Evolutionary conservation across 306 rosid species (phyloP), one percentile per base, ranked within the genome.

Genomic region (Castanopsis chinensis): DNA sequence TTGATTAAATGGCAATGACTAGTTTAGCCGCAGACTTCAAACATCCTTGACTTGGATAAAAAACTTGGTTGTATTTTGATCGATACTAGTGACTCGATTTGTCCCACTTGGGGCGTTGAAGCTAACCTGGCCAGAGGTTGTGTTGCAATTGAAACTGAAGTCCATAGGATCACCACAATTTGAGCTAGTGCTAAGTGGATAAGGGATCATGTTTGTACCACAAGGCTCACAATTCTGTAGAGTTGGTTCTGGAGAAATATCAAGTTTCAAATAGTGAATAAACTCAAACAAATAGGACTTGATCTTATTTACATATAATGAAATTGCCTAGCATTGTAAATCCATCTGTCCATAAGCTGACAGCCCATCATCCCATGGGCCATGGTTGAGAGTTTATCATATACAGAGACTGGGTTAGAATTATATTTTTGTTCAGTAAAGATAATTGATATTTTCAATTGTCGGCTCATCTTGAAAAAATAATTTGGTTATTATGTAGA

Each of bases 111-210:
- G 49, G 63, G 70, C 75, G 64, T 1, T 6, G 82, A 86, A 90
- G 41, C 19, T 84, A 45, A 88, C 3, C 6, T 69, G 41, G 5
- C 79, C 86, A 0, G 33, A 68, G 18, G 12, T 13, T 4, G 3
- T 0, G 74, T 20, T 2, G 21, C 94, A 90, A 0, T 1, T 43
- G 73, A 90, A 83, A 17, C 79, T 53, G 54, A 0, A 41, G 82
- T 85, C 86, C 64, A 15, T 23, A 3, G 89, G 82, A 18, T 90
- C 88, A 35, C 94, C 94, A 51, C 89, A 90, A 35, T 64, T 69
- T 27, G 20, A 67, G 28, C 77, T 20, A 1, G 85, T 85, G 78
- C 90, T 88, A 32, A 86, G 57, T 2, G 94, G 92, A 83, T 88
- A 88, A 32, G 92, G 92, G 64, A 90, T 82, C 1, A 4, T 10